These are phyloP conservation scores for Spiraea crenata DNA, from an alignment of 331 rosid genomes.

Conservation along the genomic window DNA sequence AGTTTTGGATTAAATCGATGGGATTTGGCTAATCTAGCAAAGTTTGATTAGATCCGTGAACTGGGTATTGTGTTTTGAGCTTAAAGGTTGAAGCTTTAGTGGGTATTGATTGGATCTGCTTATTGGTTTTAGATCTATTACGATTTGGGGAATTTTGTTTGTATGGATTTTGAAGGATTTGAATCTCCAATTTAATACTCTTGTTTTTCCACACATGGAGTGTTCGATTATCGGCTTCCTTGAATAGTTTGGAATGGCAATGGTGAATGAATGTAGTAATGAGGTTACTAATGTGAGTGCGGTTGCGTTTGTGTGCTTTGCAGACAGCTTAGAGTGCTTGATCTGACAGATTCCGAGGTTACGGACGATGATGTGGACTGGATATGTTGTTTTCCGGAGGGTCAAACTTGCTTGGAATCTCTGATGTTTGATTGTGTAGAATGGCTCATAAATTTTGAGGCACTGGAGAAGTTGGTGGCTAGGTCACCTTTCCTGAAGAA, in stretches of 20 bases:
- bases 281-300: conserved; percentile 2
- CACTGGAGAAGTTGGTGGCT: conserved; percentile 77
- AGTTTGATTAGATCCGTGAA: conserved; percentile 7
- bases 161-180: conserved; percentile 8
- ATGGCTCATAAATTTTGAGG: conserved; percentile 52
- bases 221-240: neutral
- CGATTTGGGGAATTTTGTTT: neutral
- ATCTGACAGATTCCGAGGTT: conserved; percentile 70
- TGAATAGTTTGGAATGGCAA: conserved; percentile 5
- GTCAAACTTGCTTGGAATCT: conserved; percentile 60
- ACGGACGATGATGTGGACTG: conserved; percentile 72
- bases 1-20: neutral
- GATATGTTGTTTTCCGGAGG: conserved; percentile 74
- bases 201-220: neutral
- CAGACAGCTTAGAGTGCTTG: conserved; percentile 82
- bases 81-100: neutral
- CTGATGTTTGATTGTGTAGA: conserved; percentile 76
- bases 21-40: neutral
- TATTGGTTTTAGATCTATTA: conserved; percentile 18
- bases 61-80: neutral
- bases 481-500: conserved; percentile 81
- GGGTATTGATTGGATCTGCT: conserved; percentile 17
- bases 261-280: conserved; percentile 9
- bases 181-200: neutral
- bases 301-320: conserved; percentile 2